These are phyloP conservation scores for Prunus armeniaca DNA, from an alignment of 306 rosid species.

Conservation along the genomic window DNA sequence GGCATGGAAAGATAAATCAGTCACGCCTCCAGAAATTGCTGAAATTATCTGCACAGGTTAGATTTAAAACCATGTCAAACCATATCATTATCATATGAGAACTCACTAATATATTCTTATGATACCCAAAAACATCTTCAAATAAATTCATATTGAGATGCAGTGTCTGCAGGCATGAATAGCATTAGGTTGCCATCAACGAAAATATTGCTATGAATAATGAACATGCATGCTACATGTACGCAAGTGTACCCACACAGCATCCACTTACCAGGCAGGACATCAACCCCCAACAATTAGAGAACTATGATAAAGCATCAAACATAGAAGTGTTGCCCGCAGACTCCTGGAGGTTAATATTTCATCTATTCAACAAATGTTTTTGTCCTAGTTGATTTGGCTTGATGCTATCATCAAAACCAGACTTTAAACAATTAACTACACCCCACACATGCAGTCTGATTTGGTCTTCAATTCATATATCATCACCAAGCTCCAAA, in stretches of 20 bases:
- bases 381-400: not conserved
- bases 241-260: not conserved
- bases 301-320: not conserved
- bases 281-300: not conserved
- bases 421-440: not conserved
- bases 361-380: not conserved
- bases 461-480: not conserved
- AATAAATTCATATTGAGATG: not conserved
- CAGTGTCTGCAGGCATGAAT: not conserved
- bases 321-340: not conserved
- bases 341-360: not conserved
- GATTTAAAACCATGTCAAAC: not conserved
- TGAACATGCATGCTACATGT: not conserved
- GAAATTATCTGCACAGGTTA: conserved; percentile 83
- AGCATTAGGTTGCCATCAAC: not conserved
- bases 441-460: not conserved
- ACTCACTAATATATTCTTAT: not conserved
- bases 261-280: not conserved
- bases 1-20: conserved; percentile 83
- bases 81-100: not conserved
- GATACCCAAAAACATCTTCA: not conserved
- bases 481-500: not conserved
- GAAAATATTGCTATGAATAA: not conserved
- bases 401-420: not conserved
- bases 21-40: conserved; percentile 88